Conservation (phyloP, 257 asterid genomes). For the Paraleonurus japonicus region DNA sequence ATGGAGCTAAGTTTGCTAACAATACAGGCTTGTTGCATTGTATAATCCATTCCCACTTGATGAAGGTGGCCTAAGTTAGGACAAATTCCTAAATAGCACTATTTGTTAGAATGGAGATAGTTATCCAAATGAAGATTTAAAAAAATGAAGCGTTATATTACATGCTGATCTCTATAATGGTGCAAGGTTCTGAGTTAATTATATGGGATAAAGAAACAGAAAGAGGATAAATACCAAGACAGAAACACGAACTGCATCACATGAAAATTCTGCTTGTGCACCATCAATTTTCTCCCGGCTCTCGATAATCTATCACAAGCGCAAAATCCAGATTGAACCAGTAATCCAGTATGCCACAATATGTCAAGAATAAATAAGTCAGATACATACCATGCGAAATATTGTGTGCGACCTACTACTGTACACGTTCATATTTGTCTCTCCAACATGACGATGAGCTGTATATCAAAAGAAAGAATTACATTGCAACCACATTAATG, state of each 20-base stretch:
- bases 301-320: constrained; percentile 67
- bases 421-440: constrained; percentile 91
- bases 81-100: neutral
- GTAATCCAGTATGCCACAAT: constrained; percentile 7
- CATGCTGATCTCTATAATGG: neutral
- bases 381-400: constrained; percentile 80
- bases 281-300: constrained; percentile 83
- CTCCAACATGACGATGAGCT: constrained; percentile 99
- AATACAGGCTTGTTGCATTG: neutral
- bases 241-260: constrained; percentile 99
- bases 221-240: constrained; percentile 65
- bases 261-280: constrained; percentile 52
- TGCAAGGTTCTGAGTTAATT: neutral
- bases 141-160: neutral
- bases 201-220: constrained; percentile 14
- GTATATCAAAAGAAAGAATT: constrained; percentile 24
- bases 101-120: neutral
- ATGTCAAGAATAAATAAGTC: constrained; percentile 11
- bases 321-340: constrained; percentile 19
- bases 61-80: neutral
- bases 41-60: neutral
- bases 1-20: no score
- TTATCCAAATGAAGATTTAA: constrained; percentile 9
- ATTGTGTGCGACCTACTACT: constrained; percentile 98
- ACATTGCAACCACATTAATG: constrained; percentile 8